Evolutionary conservation across 2,329 filamentous ascomycete species (phyloP), one percentile per base, ranked within the genome.

Genomic region (Ophiostoma novo-ulmi): DNA sequence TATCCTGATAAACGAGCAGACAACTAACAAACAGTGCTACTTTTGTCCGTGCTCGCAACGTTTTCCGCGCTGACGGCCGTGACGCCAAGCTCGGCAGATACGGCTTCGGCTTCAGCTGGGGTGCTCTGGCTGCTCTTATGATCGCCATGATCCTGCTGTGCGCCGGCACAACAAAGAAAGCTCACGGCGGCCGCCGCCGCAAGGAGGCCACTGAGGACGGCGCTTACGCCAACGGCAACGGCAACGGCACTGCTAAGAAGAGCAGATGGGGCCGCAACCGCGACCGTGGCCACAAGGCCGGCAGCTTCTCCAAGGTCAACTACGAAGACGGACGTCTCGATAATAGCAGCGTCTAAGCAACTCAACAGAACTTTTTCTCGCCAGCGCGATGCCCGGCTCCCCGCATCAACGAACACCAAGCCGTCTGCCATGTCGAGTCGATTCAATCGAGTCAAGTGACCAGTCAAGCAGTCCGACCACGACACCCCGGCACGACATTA

Each of bases 101-200:
- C 76, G 89, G 88, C 26, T 92, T 92, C 76, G 92, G 86, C 64
- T 94, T 93, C 81, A 88, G 88, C 73, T 95, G 92, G 92, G 88
- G 85, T 20, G 85, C 90, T 1, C 88, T 88, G 80, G 86, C 85
- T 11, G 85, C 85, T 70, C 85, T 92, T 75, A 80, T 92, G 74
- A 78, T 94, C 74, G 85, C 90, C 20, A 86, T 85, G 4, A 74
- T 92, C 39, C 80, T 93, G 71, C 92, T 93, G 81, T 90, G 85
- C 79, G 70, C 88, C 41, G 88, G 88, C 69, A 85, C 69, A 8
- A 26, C 87, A 38, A 81, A 86, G 55, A 65, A 68, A 69, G 22
- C 20, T 2, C 14, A 35, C 26, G 17, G 67, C 20, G 11, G 31
- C 48, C 1, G 17, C 22, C 44, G 14, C 26, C 44, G 44, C 35